A percentile compares a stretch with the other conserved stretches of the same genome.
Evolutionary conservation across 164 flowering plant genomes (phyloP).

Genomic region (Aristolochia californica): DNA sequence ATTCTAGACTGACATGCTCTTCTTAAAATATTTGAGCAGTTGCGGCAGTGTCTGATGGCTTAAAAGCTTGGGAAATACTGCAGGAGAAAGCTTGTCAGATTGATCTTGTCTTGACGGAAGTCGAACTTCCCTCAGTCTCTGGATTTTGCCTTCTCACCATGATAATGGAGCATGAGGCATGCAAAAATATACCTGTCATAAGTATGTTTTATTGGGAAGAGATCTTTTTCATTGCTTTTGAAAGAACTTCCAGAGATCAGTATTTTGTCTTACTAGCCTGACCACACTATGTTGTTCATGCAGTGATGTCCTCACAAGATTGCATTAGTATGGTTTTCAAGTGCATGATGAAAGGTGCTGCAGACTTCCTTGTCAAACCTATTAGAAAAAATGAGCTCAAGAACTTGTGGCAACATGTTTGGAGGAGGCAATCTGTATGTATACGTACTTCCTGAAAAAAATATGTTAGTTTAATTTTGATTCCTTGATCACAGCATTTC

Average conservation of each 20-base stretch:
- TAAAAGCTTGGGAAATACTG: constrained; percentile 86
- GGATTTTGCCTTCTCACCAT: constrained; percentile 77
- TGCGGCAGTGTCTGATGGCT: constrained; percentile 77
- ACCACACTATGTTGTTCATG: constrained; percentile 10
- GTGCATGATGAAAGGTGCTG: constrained; percentile 93
- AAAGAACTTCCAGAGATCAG: no score
- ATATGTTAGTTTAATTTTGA: neutral
- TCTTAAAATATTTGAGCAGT: constrained; percentile 38
- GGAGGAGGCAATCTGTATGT: constrained; percentile 87
- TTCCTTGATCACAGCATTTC: neutral
- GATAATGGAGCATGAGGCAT: constrained; percentile 67
- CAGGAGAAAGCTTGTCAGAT: constrained; percentile 51
- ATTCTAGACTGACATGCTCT: neutral
- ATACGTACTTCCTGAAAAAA: neutral
- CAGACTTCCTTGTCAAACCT: constrained; percentile 93
- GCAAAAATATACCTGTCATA: constrained; percentile 93
- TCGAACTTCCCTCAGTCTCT: constrained; percentile 74
- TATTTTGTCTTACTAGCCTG: no score
- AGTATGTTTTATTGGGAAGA: constrained; percentile 34
- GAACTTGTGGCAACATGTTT: constrained; percentile 97
- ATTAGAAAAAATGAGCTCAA: constrained; percentile 80
- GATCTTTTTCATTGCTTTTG: no score
- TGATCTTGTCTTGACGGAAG: constrained; percentile 84
- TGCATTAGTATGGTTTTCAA: constrained; percentile 65
- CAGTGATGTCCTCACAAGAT: constrained; percentile 96